Evolutionary conservation across 441 rosid species (phyloP), one percentile per base, ranked within the genome.

Genomic region (Populus hybrid): DNA sequence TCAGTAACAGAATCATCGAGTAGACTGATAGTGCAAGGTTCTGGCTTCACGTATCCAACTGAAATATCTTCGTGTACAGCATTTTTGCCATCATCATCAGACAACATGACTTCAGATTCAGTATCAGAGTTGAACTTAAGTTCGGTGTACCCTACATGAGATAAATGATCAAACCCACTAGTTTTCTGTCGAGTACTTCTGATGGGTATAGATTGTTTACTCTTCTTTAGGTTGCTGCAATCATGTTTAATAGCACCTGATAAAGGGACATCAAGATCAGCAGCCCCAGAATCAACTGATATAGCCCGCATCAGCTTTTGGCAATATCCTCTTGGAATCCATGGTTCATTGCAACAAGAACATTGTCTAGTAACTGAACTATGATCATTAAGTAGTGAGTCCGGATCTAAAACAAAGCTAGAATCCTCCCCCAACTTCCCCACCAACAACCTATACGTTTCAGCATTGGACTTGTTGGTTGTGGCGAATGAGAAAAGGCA

Each of bases 401-500:
- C 89, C 78, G 61, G 83, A 63, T 84, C 86, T 38, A 83, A 75
- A 76, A 64, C 83, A 82, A 68, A 78, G 75, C 80, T 69, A 76
- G 81, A 84, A 69, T 81, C 84, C 78, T 89, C 94, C 78, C 91
- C 92, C 83, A 92, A 64, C 78, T 90, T 92, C 24, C 95, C 92
- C 61, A 92, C 92, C 87, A 92, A 77, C 68, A 95, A 85, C 71
- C 95, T 89, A 79, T 89, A 91, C 64, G 90, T 94, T 86, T 95
- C 97, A 74, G 90, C 84, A 80, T 87, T 90, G 23, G 97, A 90
- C 86, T 90, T 94, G 71, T 90, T 90, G 76, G 80, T 81, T 16
- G 88, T 88, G 83, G 94, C 90, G 78, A 89, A 92, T 4, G 98
- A 94, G 83, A 89, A 85, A 77, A 95, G 94, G 72, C 97, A 92